These are phyloP conservation scores for Pichia manshurica DNA, from an alignment of 805 yeast genomes.

Conservation along the genomic window DNA sequence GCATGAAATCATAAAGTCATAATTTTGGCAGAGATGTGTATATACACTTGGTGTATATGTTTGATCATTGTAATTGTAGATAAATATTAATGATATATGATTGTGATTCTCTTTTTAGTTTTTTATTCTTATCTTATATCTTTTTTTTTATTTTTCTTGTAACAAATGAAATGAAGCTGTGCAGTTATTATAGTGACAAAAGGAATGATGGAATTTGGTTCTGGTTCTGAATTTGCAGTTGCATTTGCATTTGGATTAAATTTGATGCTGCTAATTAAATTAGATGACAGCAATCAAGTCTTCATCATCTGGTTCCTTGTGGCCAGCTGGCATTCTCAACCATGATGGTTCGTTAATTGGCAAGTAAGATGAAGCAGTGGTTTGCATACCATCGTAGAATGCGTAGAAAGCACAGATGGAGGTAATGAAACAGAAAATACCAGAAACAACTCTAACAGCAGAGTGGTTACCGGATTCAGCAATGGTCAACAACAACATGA, in stretches of 20 bases:
- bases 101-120: no score
- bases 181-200: no score
- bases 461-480: slow-evolving; percentile 33
- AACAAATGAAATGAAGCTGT: neutral
- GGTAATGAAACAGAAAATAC: slow-evolving; percentile 38
- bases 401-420: slow-evolving; percentile 39
- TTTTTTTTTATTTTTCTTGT: neutral
- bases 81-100: no score
- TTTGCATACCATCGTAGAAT: slow-evolving; percentile 37
- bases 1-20: neutral
- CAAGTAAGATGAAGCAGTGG: slow-evolving; percentile 22
- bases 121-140: no score
- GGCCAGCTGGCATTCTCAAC: slow-evolving; percentile 29
- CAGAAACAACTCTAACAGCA: slow-evolving; percentile 35
- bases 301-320: slow-evolving; percentile 17
- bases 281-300: slow-evolving; percentile 10
- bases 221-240: no score
- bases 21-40: neutral
- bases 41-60: no score
- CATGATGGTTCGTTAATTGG: slow-evolving; percentile 26
- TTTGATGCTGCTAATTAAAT: no score
- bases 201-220: no score
- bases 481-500: slow-evolving; percentile 38
- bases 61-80: no score
- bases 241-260: no score